Conservation (phyloP, 805 yeast genomes). For the Teunomyces funiuensis region DNA sequence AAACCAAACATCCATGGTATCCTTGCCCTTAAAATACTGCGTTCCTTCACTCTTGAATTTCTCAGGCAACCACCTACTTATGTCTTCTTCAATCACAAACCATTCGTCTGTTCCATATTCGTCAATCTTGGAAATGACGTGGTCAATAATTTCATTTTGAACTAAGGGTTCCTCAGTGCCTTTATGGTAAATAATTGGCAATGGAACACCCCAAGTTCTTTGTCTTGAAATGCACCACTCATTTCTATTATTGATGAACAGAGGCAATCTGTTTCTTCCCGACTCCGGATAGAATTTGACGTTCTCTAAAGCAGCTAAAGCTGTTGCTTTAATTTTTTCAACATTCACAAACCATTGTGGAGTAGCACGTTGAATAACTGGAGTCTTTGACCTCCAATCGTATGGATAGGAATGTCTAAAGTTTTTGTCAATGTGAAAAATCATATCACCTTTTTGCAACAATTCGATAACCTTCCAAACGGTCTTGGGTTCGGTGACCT, state of each 20-base stretch:
- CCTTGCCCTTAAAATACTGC: conserved; percentile 64
- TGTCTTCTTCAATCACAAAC: conserved; percentile 59
- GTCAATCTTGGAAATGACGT: conserved; percentile 57
- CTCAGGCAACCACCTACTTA: conserved; percentile 74
- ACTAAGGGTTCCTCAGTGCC: conserved; percentile 65
- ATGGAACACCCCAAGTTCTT: conserved; percentile 97
- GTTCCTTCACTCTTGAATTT: conserved; percentile 39
- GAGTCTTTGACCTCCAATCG: conserved; percentile 96
- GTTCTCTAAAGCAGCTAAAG: conserved; percentile 55
- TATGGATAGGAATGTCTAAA: conserved; percentile 88
- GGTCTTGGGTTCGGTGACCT: conserved; percentile 26
- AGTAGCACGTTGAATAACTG: conserved; percentile 91
- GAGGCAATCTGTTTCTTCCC: conserved; percentile 67
- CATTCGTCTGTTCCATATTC: conserved; percentile 72
- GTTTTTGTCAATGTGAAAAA: conserved; percentile 46
- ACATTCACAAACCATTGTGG: conserved; percentile 97
- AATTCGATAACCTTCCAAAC: conserved; percentile 53
- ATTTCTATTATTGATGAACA: conserved; percentile 73
- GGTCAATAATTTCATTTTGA: conserved; percentile 53
- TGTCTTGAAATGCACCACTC: conserved; percentile 99
- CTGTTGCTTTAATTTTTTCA: conserved; percentile 62
- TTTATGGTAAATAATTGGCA: conserved; percentile 71
- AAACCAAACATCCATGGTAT: conserved; percentile 99
- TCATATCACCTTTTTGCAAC: conserved; percentile 44
- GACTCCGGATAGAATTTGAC: conserved; percentile 74